Conservation (phyloP, 192 early-diverging fungal genomes). For the Umbelopsis isabellina region DNA sequence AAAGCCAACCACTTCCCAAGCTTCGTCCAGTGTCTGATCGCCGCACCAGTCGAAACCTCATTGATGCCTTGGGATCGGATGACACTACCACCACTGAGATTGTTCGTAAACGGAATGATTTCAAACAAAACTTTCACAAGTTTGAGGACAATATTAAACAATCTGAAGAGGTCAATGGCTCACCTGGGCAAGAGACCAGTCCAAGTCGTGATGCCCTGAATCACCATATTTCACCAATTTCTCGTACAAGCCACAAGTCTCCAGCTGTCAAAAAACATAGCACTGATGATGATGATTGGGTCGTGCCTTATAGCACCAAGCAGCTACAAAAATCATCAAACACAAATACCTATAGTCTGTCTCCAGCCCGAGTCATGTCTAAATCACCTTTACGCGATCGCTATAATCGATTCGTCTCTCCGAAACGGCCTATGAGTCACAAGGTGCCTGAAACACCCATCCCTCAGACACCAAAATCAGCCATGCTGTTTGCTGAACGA, state of each 20-base stretch:
- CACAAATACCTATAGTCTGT: not conserved
- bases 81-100: not conserved
- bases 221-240: too few species aligned
- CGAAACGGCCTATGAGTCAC: not conserved
- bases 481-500: slow-evolving; percentile 6
- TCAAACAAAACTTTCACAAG: not conserved
- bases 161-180: not conserved
- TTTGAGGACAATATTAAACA: not conserved
- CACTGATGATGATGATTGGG: too few species aligned
- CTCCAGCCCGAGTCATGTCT: not conserved
- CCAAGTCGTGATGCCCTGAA: too few species aligned
- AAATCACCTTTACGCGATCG: not conserved
- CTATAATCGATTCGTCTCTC: not conserved
- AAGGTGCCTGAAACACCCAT: not conserved
- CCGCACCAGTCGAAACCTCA: not conserved
- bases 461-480: not conserved
- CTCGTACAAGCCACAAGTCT: too few species aligned
- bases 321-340: not conserved
- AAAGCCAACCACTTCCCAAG: not conserved
- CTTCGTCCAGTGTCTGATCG: not conserved
- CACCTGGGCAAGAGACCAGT: not conserved
- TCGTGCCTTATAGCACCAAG: too few species aligned
- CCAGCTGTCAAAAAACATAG: too few species aligned
- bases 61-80: not conserved
- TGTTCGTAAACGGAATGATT: not conserved